Base-by-base conservation (phyloP, 257 asterid species). In the Petunia secreta region DNA sequence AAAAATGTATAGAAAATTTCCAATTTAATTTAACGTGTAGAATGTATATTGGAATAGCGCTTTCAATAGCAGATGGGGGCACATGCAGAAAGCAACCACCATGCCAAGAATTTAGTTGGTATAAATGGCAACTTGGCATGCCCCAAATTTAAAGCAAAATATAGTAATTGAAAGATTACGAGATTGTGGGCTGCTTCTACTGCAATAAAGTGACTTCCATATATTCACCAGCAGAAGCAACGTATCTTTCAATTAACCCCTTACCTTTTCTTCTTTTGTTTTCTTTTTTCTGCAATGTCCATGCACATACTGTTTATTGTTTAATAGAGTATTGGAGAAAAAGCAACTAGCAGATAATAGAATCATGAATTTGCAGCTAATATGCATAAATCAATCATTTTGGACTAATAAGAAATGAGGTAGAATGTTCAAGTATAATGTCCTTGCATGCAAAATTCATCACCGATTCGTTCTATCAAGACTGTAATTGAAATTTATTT, bases 61-160 rank as follows among this genome's bases (percentile, higher is more conserved):
- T 73, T 63, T 74, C 44, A 39, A 80, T 34, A 15, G 75, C 39
- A 40, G 66, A 75, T 75, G 75, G 58, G 75, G 59, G 77, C 82
- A 77, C 79, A 68, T 78, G 82, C 75, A 82, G 58, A 77, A 68
- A 77, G 79, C 75, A 68, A 46, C 39, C 79, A 59, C 66, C 60
- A 71, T 71, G 77, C 77, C 77, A 48, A 48, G 77, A 71, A 71
- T 71, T 71, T 71, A 71, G 77, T 43, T 71, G 62, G 11, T 71
- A 10, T 71, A 48, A 71, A 71, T 71, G 77, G 44, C 44, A 9
- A 25, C 48, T 46, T 69, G 77, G 58, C 77, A 71, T 71, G 77
- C 60, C 60, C 77, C 46, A 71, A 71, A 25, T 25, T 25, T 25
- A 25, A 71, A 71, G 34, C 44, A 71, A 71, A 71, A 69, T 69